phyloP scores from a whole-genome alignment of 371 early-diverging fungal genomes.

The Gilbertella persicaria region DNA sequence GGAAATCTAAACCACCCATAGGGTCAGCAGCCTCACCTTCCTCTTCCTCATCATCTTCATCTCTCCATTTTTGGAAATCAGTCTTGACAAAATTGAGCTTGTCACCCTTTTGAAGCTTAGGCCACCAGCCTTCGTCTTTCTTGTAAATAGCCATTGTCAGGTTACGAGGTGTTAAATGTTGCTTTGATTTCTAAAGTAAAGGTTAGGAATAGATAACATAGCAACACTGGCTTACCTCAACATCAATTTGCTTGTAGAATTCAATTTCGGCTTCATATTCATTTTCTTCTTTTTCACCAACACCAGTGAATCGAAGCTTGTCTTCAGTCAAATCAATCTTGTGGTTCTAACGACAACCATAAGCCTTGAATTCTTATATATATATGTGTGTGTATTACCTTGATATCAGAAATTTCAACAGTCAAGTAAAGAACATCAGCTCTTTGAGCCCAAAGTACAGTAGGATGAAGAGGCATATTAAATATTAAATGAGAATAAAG shows the following conservation, averaged over 20 bases:
- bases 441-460: conserved; percentile 95
- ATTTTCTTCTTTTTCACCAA: conserved; percentile 64
- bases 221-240: conserved; percentile 54
- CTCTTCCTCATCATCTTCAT: conserved; percentile 92
- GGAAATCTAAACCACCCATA: conserved; percentile 53
- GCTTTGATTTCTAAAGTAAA: conserved; percentile 63
- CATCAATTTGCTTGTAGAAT: conserved; percentile 71
- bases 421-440: conserved; percentile 83
- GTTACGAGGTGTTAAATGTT: conserved; percentile 67
- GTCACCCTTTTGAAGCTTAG: conserved; percentile 74
- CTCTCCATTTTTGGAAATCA: conserved; percentile 90
- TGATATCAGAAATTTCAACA: conserved; percentile 78
- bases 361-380: background rate
- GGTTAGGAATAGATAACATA: background rate
- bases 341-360: conserved; percentile 12
- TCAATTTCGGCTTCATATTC: conserved; percentile 78
- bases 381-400: conserved; percentile 29
- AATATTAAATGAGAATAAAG: too few species aligned
- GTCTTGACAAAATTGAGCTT: conserved; percentile 84
- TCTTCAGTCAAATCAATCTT: conserved; percentile 28
- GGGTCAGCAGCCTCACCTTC: conserved; percentile 28
- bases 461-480: conserved; percentile 58
- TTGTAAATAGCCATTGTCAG: conserved; percentile 71
- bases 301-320: conserved; percentile 66
- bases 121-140: conserved; percentile 81